phyloP scores from a whole-genome alignment of 148 eudicot species.

The Mesembryanthemum crystallinum region DNA sequence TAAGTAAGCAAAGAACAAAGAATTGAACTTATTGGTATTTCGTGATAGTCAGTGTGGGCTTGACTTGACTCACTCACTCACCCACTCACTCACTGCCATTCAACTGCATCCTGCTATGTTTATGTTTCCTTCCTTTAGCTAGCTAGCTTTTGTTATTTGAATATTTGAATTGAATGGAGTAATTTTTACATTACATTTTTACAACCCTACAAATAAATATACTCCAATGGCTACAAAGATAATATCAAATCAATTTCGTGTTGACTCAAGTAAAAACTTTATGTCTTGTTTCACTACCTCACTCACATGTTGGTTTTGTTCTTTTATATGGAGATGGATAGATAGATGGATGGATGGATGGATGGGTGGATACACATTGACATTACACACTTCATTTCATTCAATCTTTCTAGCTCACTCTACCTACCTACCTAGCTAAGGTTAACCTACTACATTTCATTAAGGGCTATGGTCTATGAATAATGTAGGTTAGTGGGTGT shows the following conservation, averaged over 20 bases:
- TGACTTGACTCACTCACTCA: conserved; percentile 20
- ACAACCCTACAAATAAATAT: no score
- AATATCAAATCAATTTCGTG: conserved; percentile 3
- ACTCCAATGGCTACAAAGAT: no score
- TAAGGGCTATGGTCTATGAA: neutral
- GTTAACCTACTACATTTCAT: no score
- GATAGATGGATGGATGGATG: conserved; percentile 8
- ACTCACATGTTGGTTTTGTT: neutral
- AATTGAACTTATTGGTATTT: conserved; percentile 7
- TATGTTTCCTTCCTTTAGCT: neutral
- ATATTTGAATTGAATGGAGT: no score
- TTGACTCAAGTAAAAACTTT: neutral
- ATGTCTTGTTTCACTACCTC: neutral
- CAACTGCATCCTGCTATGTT: neutral
- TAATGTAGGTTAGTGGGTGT: no score
- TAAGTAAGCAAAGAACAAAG: neutral
- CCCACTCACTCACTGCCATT: neutral
- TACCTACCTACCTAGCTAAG: neutral
- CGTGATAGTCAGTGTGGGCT: conserved; percentile 22
- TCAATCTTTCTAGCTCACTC: neutral
- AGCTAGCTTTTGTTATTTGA: neutral
- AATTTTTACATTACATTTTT: no score
- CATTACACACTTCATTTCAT: no score
- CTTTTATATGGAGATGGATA: neutral
- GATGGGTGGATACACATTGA: conserved; percentile 16